These are phyloP conservation scores for Aspergillus coremiiformis DNA, from an alignment of 495 filamentous ascomycete species.

Conservation along the genomic window DNA sequence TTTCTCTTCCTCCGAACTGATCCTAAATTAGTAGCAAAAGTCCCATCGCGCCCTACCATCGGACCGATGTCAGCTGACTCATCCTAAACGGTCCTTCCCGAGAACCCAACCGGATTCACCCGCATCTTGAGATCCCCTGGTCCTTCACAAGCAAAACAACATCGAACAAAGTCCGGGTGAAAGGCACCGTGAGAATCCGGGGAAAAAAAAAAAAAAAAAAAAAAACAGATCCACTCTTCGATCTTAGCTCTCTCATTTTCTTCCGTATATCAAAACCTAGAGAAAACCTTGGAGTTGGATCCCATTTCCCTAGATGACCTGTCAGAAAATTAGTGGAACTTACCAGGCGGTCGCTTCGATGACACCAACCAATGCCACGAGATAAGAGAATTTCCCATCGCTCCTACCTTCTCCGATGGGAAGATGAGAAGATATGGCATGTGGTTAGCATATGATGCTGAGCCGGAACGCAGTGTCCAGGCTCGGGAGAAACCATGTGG, in stretches of 20 bases:
- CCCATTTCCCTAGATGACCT: neutral
- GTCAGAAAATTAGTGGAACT: neutral
- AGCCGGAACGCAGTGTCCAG: neutral
- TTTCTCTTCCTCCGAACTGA: too few relatives aligned
- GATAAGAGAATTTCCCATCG: neutral
- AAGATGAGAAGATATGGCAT: neutral
- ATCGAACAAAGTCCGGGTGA: neutral
- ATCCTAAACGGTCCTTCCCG: slow-evolving; percentile 15
- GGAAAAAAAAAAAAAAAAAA: too few relatives aligned
- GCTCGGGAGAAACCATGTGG: neutral
- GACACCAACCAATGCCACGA: too few relatives aligned
- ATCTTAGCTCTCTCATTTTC: neutral
- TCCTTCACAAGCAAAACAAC: neutral
- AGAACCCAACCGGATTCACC: slow-evolving; percentile 15
- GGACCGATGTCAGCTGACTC: slow-evolving; percentile 11
- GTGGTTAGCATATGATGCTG: neutral
- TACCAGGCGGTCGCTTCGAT: neutral
- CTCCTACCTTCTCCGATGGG: neutral
- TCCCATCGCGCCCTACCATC: too few relatives aligned
- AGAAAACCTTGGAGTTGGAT: too few relatives aligned
- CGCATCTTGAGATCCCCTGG: slow-evolving; percentile 9
- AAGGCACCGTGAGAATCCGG: neutral
- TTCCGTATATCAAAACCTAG: neutral
- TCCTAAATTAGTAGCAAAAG: neutral
- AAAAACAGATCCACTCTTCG: neutral